Conservation (phyloP, 2,329 filamentous ascomycete genomes). For the Parasarocladium wereldwijsianum region DNA sequence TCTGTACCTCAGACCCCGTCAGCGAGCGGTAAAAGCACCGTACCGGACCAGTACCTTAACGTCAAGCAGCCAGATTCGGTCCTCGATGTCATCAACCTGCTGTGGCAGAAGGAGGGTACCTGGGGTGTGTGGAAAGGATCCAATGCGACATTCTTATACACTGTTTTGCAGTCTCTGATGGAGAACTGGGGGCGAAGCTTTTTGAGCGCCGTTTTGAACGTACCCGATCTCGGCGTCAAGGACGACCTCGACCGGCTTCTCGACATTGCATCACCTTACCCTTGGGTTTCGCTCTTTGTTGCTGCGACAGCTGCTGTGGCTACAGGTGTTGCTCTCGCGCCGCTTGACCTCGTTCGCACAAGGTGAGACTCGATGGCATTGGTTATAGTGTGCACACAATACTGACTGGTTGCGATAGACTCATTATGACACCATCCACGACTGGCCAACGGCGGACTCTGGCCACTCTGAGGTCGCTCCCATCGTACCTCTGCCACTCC, state of each 20-base stretch:
- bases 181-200: slow-evolving; percentile 88
- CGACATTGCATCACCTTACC: slow-evolving; percentile 62
- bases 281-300: slow-evolving; percentile 66
- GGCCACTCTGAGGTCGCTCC: slow-evolving; percentile 61
- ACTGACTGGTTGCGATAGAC: slow-evolving; percentile 22
- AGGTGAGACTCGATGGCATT: slow-evolving; percentile 26
- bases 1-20: slow-evolving; percentile 1
- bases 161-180: slow-evolving; percentile 67
- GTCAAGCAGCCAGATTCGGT: slow-evolving; percentile 68
- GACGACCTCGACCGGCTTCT: slow-evolving; percentile 65
- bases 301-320: slow-evolving; percentile 48
- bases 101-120: slow-evolving; percentile 80
- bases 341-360: slow-evolving; percentile 81
- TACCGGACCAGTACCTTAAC: slow-evolving; percentile 44
- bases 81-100: slow-evolving; percentile 69
- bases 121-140: slow-evolving; percentile 93
- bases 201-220: slow-evolving; percentile 77
- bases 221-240: slow-evolving; percentile 68
- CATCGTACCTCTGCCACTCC: slow-evolving; percentile 59
- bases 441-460: slow-evolving; percentile 64
- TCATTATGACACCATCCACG: slow-evolving; percentile 73
- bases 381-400: slow-evolving; percentile 13
- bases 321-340: slow-evolving; percentile 69
- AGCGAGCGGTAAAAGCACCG: slow-evolving; percentile 14
- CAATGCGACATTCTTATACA: slow-evolving; percentile 87